Evolutionary conservation across 2,329 filamentous ascomycete species (phyloP).

Genomic region (Aureobasidium sp.): DNA sequence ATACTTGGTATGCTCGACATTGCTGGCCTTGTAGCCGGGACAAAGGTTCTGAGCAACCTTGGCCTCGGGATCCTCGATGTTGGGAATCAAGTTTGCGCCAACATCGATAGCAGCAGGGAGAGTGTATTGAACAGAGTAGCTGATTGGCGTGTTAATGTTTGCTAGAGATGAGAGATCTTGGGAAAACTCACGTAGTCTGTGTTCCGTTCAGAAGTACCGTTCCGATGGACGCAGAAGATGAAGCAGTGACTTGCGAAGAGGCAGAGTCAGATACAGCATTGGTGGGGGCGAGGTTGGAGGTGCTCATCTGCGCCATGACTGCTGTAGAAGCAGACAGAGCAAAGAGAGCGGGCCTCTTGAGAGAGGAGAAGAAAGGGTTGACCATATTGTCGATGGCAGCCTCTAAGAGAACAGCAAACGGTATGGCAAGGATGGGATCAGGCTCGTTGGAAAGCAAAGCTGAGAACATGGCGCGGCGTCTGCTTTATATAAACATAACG

Average conservation of each 20-base stretch:
- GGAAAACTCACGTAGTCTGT: neutral
- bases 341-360: conserved; percentile 7
- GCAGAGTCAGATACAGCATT: conserved; percentile 16
- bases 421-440: neutral
- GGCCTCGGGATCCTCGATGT: conserved; percentile 57
- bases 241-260: conserved; percentile 17
- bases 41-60: conserved; percentile 57
- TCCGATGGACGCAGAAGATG: conserved; percentile 18
- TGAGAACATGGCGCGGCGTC: neutral
- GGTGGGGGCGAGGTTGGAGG: neutral
- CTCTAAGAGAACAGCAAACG: neutral
- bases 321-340: conserved; percentile 4
- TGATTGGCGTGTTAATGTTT: conserved; percentile 18
- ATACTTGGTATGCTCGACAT: conserved; percentile 38
- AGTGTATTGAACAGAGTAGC: conserved; percentile 28
- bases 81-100: conserved; percentile 47
- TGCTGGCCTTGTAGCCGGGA: conserved; percentile 51
- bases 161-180: neutral
- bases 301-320: conserved; percentile 22
- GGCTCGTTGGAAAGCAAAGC: neutral
- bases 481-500: neutral
- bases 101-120: conserved; percentile 29
- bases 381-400: neutral
- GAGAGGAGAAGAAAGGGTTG: neutral
- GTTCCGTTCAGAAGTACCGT: conserved; percentile 26